Evolutionary conservation across 805 yeast genomes (phyloP), one percentile per base, ranked within the genome.

Genomic region (Lipomyces anomalus): DNA sequence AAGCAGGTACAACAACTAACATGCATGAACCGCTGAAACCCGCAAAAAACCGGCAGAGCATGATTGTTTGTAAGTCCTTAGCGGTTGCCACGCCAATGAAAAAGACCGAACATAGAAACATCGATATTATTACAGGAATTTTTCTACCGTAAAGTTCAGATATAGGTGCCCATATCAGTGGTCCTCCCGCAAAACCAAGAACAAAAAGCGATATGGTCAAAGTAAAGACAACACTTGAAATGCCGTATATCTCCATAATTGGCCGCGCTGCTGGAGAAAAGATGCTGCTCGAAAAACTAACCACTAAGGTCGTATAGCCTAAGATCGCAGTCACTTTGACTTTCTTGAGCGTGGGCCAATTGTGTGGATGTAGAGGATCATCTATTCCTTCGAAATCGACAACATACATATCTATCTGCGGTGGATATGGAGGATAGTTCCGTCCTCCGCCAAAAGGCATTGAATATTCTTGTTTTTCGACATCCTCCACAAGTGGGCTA

Each of bases 141-240:
- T 75, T 75, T 63, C 94, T 71, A 38, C 92, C 89, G 56, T 72
- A 81, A 32, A 81, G 58, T 61, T 83, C 94, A n/a, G 89, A 80
- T 23, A 83, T 60, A 2, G 95, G 95, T 17, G 92, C 95, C 85
- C 90, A 87, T 29, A 86, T 58, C 40, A 87, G 70, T 2, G 97
- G 97, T 21, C 96, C 95, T 1, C 86, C 74, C 0, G 96, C 95
- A 65, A 88, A 89, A 13, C 97, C 97, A 33, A 87, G 64, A 17
- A 89, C 95, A 58, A 78, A 89, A 20, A 87, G 69, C 0, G 95
- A 79, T 4, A 87, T 74, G 45, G 86, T 83, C 37, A 89, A 70
- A 18, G 84, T 74, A 9, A 82, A 82, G 7, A 80, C 88, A 7
- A 78, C 82, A 3, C 59, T 50, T 35, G 83, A 81, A 38, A 89